A percentile compares a stretch with the other conserved stretches of the same genome.
phyloP scores from a whole-genome alignment of 164 flowering plant genomes.

The Paratinospora sagittata region DNA sequence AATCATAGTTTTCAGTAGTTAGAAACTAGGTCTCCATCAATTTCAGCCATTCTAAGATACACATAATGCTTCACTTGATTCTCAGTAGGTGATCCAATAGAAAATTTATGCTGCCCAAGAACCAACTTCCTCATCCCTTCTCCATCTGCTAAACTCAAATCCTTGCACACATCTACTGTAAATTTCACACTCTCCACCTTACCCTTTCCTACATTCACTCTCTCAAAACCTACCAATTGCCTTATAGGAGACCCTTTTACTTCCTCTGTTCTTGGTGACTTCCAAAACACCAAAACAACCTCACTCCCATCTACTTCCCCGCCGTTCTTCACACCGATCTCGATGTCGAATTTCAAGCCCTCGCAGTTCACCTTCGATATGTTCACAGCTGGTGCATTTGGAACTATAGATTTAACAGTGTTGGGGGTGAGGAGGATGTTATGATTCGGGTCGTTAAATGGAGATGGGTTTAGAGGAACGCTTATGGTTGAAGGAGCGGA shows the following conservation, averaged over 20 bases:
- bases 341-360: conserved; percentile 20
- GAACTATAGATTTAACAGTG: background rate
- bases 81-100: conserved; percentile 42
- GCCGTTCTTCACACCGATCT: conserved; percentile 36
- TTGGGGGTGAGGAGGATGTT: background rate
- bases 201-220: conserved; percentile 36
- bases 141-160: conserved; percentile 36
- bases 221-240: conserved; percentile 51
- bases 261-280: conserved; percentile 30
- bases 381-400: conserved; percentile 21
- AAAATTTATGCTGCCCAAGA: conserved; percentile 32
- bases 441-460: background rate
- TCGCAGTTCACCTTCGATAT: conserved; percentile 30
- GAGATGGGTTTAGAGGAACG: conserved; percentile 13
- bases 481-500: conserved; percentile 33
- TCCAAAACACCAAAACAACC: conserved; percentile 48
- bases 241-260: conserved; percentile 30
- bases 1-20: background rate
- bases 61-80: conserved; percentile 31
- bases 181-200: conserved; percentile 25
- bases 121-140: conserved; percentile 43
- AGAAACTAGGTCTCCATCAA: background rate
- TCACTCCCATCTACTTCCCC: conserved; percentile 41
- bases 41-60: conserved; percentile 18
- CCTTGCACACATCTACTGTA: conserved; percentile 41